Evolutionary conservation across 2,329 filamentous ascomycete species (phyloP), one percentile per base, ranked within the genome.

Genomic region (Hawksworthiomyces lignivorus): DNA sequence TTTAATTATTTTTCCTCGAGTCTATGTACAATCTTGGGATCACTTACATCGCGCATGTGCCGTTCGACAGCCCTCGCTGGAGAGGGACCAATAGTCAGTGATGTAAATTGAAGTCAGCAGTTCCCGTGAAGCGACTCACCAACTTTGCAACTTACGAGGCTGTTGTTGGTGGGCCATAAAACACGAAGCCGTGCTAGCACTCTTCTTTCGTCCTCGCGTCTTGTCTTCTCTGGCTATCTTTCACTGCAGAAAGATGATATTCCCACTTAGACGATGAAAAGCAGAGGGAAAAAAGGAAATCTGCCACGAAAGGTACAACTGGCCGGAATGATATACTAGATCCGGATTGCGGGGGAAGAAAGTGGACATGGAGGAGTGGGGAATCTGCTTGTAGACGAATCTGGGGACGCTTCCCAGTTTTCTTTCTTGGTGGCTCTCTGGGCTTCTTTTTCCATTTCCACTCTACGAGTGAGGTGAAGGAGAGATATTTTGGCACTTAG

Each of bases 41-140:
- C 3, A 37, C 40, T 43, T 37, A 43, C 40, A 43, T 17, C 27
- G 17, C 15, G 40, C 34, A 15, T 43, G 40, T 21, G 40, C 40
- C 26, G 34, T n/a, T 21, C 40, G 34, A n/a, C 40, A 43, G 17
- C 20, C 28, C 11, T 43, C 40, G 17, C 40, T 41, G n/a, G n/a
- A n/a, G n/a, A n/a, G n/a, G n/a, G n/a, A n/a, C n/a, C n/a, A n/a
- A n/a, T n/a, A n/a, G n/a, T n/a, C n/a, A n/a, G n/a, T n/a, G n/a
- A n/a, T n/a, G n/a, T n/a, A n/a, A n/a, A n/a, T n/a, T n/a, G n/a
- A n/a, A n/a, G n/a, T n/a, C n/a, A n/a, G n/a, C n/a, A n/a, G n/a
- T n/a, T n/a, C n/a, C n/a, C n/a, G n/a, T n/a, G n/a, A n/a, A n/a
- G n/a, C n/a, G n/a, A 36, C 39, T 26, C 20, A 41, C 39, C 39